Conservation (phyloP, 2,329 filamentous ascomycete genomes). For the Diaporthe longicolla region DNA sequence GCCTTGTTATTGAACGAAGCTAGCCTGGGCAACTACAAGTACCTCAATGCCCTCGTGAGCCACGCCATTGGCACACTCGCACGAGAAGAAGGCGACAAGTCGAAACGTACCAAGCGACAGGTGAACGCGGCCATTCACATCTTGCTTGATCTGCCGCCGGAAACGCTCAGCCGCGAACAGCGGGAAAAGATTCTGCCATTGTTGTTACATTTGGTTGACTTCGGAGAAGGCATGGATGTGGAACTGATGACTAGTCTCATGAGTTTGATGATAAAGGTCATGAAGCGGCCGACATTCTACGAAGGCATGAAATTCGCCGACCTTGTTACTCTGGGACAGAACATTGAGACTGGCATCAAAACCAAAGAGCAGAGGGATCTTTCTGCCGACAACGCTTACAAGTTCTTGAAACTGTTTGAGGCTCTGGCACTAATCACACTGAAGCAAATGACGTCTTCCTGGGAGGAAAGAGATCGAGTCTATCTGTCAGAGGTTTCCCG, state of each 20-base stretch:
- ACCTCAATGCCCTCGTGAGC: constrained; percentile 32
- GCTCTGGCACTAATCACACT: constrained; percentile 36
- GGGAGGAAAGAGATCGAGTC: constrained; percentile 43
- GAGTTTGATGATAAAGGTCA: constrained; percentile 63
- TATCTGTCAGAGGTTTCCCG: constrained; percentile 41
- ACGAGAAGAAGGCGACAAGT: constrained; percentile 18
- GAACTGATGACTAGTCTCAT: constrained; percentile 54
- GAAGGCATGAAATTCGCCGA: constrained; percentile 60
- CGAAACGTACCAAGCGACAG: constrained; percentile 14
- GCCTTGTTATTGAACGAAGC: constrained; percentile 37
- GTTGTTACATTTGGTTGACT: constrained; percentile 49
- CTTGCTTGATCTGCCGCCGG: constrained; percentile 54
- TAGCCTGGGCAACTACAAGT: constrained; percentile 40
- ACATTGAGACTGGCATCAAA: constrained; percentile 33
- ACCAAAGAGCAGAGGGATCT: background rate
- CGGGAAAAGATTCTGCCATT: constrained; percentile 60
- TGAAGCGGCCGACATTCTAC: constrained; percentile 66
- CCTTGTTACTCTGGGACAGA: constrained; percentile 51
- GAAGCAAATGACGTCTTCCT: constrained; percentile 42
- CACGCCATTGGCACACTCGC: constrained; percentile 36
- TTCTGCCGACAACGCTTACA: constrained; percentile 18
- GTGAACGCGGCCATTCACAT: constrained; percentile 26
- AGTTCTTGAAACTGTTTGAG: constrained; percentile 37
- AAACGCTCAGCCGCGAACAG: constrained; percentile 58
- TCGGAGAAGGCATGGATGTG: constrained; percentile 38